Conservation (phyloP, 2,329 filamentous ascomycete species). For the Fusarium drepaniforme region DNA sequence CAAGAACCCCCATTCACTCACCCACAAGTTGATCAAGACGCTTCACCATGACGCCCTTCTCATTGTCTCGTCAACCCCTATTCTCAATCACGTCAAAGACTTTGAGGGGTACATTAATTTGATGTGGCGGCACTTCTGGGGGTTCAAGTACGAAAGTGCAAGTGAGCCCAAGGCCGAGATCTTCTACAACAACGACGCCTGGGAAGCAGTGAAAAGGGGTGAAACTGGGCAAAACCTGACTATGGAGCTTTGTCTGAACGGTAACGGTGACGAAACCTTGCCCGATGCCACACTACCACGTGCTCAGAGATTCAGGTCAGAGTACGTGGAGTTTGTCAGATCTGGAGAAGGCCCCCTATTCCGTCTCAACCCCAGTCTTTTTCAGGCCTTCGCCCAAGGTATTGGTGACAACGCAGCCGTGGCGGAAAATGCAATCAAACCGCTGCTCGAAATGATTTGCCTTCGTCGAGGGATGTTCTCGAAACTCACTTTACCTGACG, state of each 20-base stretch:
- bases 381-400: neutral
- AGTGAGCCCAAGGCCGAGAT: neutral
- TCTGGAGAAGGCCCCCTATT: neutral
- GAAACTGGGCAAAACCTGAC: neutral
- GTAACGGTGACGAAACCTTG: neutral
- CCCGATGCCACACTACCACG: neutral
- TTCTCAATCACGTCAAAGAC: neutral
- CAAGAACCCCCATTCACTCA: neutral
- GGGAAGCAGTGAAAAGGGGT: neutral
- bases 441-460: neutral
- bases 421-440: neutral
- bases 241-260: neutral
- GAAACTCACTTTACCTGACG: neutral
- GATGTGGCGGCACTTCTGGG: neutral
- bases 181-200: neutral
- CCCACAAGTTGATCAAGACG: neutral
- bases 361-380: neutral
- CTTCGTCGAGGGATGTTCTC: neutral
- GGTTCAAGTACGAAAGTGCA: neutral
- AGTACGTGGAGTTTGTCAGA: neutral
- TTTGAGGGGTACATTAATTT: neutral
- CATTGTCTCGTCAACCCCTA: neutral
- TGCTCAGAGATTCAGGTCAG: neutral
- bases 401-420: neutral
- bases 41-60: neutral